These are phyloP conservation scores for Phytophthora europaea DNA, from an alignment of 352 stramenopile species.

Conservation along the genomic window DNA sequence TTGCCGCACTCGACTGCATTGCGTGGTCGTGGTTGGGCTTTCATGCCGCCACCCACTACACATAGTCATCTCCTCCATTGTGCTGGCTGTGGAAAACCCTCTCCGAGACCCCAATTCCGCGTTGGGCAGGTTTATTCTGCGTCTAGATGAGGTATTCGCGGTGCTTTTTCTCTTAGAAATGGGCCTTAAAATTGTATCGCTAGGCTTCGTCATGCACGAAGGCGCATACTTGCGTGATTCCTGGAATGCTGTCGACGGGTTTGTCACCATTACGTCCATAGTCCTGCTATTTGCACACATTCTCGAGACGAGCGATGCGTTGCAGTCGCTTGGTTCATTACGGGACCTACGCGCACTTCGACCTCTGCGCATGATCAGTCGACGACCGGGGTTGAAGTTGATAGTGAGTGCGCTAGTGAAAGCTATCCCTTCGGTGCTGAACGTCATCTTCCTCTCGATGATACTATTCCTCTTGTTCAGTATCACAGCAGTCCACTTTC, in stretches of 20 bases:
- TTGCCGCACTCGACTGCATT: too few species aligned
- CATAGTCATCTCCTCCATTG: slow-evolving; percentile 80
- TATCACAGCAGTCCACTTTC: slow-evolving; percentile 93
- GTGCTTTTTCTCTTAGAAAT: slow-evolving; percentile 88
- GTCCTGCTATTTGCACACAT: slow-evolving; percentile 58
- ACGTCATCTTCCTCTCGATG: slow-evolving; percentile 88
- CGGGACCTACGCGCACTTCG: slow-evolving; percentile 84
- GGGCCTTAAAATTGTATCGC: slow-evolving; percentile 83
- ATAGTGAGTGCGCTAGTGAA: slow-evolving; percentile 91
- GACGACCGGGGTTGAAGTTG: slow-evolving; percentile 80
- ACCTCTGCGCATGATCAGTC: slow-evolving; percentile 90
- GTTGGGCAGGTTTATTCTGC: slow-evolving; percentile 43
- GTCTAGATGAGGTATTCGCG: slow-evolving; percentile 74
- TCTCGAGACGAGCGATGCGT: slow-evolving; percentile 27
- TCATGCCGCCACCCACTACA: too few species aligned
- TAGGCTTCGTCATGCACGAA: slow-evolving; percentile 71
- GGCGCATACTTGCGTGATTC: slow-evolving; percentile 76
- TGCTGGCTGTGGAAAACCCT: slow-evolving; percentile 87
- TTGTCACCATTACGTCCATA: slow-evolving; percentile 84
- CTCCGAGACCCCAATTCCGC: slow-evolving; percentile 57
- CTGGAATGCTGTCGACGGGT: slow-evolving; percentile 91
- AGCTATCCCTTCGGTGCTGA: slow-evolving; percentile 86
- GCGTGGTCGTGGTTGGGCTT: too few species aligned
- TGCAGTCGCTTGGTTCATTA: slow-evolving; percentile 81
- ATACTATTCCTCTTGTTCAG: slow-evolving; percentile 96